Conservation (phyloP, 805 yeast species). For the Wickerhamiella slavikovae region DNA sequence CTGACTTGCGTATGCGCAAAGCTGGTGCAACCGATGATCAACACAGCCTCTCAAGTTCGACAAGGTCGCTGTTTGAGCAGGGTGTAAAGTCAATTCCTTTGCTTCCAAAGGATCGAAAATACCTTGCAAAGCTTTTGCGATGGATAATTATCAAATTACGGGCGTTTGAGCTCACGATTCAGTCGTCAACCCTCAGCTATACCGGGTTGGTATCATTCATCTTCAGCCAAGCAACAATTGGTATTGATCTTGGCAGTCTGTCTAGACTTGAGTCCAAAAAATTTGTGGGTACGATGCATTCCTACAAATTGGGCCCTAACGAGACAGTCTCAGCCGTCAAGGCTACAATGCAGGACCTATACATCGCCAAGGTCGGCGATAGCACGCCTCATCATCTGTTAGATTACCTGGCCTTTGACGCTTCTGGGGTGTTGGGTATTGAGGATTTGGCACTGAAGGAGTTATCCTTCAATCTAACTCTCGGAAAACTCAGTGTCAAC, state of each 20-base stretch:
- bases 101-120: constrained; percentile 5
- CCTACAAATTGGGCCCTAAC: constrained; percentile 10
- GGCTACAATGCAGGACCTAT: constrained; percentile 14
- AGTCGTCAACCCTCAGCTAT: constrained; percentile 12
- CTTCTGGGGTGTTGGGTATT: constrained; percentile 16
- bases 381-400: constrained; percentile 16
- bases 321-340: constrained; percentile 15
- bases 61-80: background rate
- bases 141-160: constrained; percentile 11
- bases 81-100: constrained; percentile 7
- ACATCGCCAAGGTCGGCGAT: constrained; percentile 13
- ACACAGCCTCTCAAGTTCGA: background rate
- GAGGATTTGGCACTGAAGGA: constrained; percentile 16
- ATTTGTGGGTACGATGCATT: constrained; percentile 19
- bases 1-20: background rate
- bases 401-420: constrained; percentile 14
- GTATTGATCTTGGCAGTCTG: constrained; percentile 15
- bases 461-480: constrained; percentile 13
- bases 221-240: constrained; percentile 13
- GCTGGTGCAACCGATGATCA: constrained; percentile 1
- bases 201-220: constrained; percentile 13
- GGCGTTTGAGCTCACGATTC: constrained; percentile 13
- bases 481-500: constrained; percentile 14
- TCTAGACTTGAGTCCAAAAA: constrained; percentile 8
- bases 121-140: constrained; percentile 4